These are phyloP conservation scores for Vicia sativa DNA, from an alignment of 306 rosid species.

Conservation along the genomic window DNA sequence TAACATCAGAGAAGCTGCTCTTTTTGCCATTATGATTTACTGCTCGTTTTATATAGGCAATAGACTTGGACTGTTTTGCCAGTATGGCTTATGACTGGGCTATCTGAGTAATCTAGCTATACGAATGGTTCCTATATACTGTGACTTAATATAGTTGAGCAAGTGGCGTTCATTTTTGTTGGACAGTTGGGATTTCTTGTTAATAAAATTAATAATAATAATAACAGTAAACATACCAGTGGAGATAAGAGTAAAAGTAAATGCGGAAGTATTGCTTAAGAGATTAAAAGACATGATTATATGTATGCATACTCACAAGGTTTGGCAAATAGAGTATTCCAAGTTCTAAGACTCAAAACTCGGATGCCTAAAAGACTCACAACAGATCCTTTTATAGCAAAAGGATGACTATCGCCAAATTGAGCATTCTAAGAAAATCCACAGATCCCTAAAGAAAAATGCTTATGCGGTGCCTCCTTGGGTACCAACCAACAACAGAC, in stretches of 20 bases:
- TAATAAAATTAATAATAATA: too few species aligned
- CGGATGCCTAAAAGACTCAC: too few species aligned
- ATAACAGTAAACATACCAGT: too few species aligned
- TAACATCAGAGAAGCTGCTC: not conserved
- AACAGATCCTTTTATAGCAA: too few species aligned
- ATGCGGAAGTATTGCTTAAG: too few species aligned
- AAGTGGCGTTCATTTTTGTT: not conserved
- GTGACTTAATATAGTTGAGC: not conserved
- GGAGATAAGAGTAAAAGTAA: too few species aligned
- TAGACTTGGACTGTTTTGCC: not conserved
- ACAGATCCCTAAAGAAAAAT: conserved; percentile 25
- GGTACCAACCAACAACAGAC: conserved; percentile 36
- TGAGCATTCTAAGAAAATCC: not conserved
- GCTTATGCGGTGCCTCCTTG: conserved; percentile 15
- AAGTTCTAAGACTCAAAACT: too few species aligned
- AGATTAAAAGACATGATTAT: too few species aligned
- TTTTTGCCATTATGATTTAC: not conserved
- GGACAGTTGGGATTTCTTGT: not conserved
- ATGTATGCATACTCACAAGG: too few species aligned
- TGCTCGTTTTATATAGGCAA: not conserved
- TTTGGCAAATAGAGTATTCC: too few species aligned
- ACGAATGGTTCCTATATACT: not conserved
- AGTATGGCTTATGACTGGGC: not conserved
- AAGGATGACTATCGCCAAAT: not conserved
- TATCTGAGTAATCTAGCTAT: not conserved